A percentile compares a stretch with the other conserved stretches of the same genome.
Evolutionary conservation across 345 rosid species (phyloP).

Genomic region (Ceriops decandra): DNA sequence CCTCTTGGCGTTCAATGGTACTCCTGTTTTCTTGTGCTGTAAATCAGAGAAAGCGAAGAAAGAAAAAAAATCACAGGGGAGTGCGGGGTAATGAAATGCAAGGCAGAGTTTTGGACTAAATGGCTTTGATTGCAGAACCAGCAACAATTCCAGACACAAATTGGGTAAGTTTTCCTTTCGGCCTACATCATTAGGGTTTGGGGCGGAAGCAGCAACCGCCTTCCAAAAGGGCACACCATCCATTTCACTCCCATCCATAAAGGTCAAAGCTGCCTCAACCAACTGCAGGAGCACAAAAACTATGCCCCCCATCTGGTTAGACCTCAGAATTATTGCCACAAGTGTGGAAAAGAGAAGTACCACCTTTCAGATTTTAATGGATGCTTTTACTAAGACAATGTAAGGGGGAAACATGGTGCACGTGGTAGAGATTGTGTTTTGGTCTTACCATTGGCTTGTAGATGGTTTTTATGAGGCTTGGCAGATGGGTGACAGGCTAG

Average conservation of each 20-base stretch:
- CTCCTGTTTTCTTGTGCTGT: no score
- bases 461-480: background rate
- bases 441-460: background rate
- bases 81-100: no score
- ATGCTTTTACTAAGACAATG: background rate
- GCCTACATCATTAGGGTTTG: background rate
- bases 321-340: background rate
- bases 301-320: background rate
- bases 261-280: background rate
- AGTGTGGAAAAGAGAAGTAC: no score
- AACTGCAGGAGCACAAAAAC: background rate
- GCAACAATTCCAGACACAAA: background rate
- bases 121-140: background rate
- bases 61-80: no score
- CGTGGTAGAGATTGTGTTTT: constrained; percentile 4
- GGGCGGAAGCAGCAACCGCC: background rate
- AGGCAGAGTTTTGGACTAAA: no score
- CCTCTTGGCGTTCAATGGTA: no score
- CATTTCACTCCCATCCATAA: background rate
- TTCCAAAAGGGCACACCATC: background rate
- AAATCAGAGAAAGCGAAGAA: no score
- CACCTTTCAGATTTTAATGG: background rate
- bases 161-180: background rate
- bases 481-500: constrained; percentile 1
- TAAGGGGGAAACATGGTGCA: background rate